Conservation (phyloP, 768 basidiomycete genomes). For the Ramaria sp. region DNA sequence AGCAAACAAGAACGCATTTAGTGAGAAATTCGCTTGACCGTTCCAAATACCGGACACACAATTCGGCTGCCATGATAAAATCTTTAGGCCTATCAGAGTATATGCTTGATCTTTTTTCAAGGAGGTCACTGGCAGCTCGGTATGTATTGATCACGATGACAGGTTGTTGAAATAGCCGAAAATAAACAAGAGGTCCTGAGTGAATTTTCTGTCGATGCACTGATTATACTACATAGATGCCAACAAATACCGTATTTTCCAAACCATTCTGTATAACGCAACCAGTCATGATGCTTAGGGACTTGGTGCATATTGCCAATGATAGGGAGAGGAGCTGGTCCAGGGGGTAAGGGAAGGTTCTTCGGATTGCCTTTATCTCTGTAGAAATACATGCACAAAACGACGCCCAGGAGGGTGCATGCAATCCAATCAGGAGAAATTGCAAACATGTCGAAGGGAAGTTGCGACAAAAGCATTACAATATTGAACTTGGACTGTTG, state of each 20-base stretch:
- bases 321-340: constrained; percentile 54
- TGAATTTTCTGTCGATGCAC: not conserved
- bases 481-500: too few relatives aligned
- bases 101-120: constrained; percentile 13
- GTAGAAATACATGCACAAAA: too few relatives aligned
- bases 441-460: too few relatives aligned
- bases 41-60: not conserved
- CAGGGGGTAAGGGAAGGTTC: constrained; percentile 34
- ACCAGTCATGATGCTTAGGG: constrained; percentile 50
- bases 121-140: constrained; percentile 10
- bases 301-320: constrained; percentile 57
- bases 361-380: not conserved
- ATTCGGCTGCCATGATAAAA: constrained; percentile 12
- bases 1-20: not conserved
- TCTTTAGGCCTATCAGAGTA: constrained; percentile 11
- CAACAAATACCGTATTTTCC: constrained; percentile 7
- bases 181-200: constrained; percentile 14
- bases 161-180: constrained; percentile 8
- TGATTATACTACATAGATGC: not conserved
- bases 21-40: not conserved
- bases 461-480: too few relatives aligned
- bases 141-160: constrained; percentile 12
- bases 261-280: constrained; percentile 10
- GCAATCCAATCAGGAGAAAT: too few relatives aligned
- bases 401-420: too few relatives aligned